A percentile compares a stretch with the other conserved stretches of the same genome.
These are phyloP conservation scores for Sugiyamaella sp. DNA, from an alignment of 1,139 yeast genomes.

Conservation along the genomic window DNA sequence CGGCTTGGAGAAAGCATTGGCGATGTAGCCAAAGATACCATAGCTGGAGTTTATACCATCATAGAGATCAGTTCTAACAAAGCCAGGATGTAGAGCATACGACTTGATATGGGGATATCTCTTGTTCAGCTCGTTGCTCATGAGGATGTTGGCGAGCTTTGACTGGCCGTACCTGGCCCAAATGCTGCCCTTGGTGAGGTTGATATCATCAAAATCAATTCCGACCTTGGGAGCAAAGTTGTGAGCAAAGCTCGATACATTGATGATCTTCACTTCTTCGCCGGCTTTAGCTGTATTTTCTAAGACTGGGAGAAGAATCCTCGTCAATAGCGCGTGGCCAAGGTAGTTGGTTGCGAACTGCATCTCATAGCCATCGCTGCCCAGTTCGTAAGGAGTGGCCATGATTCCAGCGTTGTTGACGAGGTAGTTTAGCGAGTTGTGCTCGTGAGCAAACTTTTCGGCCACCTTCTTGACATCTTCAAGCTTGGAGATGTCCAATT, in stretches of 20 bases:
- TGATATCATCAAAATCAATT: conserved; percentile 28
- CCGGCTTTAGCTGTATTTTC: conserved; percentile 17
- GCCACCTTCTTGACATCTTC: conserved; percentile 50
- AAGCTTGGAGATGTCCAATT: conserved; percentile 51
- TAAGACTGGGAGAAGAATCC: conserved; percentile 17
- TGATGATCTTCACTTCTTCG: conserved; percentile 57
- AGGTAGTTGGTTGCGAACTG: conserved; percentile 25
- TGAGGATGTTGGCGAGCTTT: conserved; percentile 34
- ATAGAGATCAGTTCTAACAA: conserved; percentile 21
- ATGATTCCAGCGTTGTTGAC: conserved; percentile 27
- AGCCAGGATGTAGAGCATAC: conserved; percentile 19
- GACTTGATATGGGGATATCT: conserved; percentile 17
- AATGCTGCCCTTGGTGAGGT: conserved; percentile 22
- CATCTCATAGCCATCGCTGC: conserved; percentile 23
- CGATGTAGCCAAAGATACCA: conserved; percentile 19
- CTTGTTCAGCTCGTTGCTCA: conserved; percentile 17
- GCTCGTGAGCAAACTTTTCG: conserved; percentile 37
- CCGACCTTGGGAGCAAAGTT: conserved; percentile 36
- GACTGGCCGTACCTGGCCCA: conserved; percentile 36
- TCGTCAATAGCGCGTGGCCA: conserved; percentile 23
- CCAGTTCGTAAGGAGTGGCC: conserved; percentile 22
- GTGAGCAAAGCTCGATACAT: conserved; percentile 74
- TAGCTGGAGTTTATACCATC: conserved; percentile 20
- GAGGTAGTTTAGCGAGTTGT: conserved; percentile 33
- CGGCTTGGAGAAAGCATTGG: conserved; percentile 20